These are phyloP conservation scores for Nematodospora valgi DNA, from an alignment of 805 yeast species.

Conservation along the genomic window DNA sequence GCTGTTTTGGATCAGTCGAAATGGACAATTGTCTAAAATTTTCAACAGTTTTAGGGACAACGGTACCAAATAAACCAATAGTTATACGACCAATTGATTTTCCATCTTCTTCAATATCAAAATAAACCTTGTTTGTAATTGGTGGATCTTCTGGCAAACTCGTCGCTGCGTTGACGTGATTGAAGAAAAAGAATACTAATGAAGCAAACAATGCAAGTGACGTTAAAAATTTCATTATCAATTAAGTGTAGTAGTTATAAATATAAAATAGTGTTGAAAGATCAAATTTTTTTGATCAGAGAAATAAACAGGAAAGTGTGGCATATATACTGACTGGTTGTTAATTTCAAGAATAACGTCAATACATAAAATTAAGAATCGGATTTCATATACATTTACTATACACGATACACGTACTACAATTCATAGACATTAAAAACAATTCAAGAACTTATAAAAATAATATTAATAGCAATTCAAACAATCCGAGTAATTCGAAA, in stretches of 20 bases:
- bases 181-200: conserved; percentile 8
- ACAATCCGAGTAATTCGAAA: too few species aligned
- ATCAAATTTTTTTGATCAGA: background rate
- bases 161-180: conserved; percentile 3
- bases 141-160: conserved; percentile 41
- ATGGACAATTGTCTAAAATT: conserved; percentile 91
- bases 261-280: too few species aligned
- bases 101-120: conserved; percentile 82
- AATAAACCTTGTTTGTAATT: conserved; percentile 77
- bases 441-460: too few species aligned
- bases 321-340: background rate
- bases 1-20: conserved; percentile 31
- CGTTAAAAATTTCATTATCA: conserved; percentile 13
- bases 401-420: too few species aligned
- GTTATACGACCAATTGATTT: conserved; percentile 74
- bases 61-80: conserved; percentile 83
- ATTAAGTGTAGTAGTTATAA: background rate
- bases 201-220: conserved; percentile 7
- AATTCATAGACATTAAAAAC: too few species aligned
- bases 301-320: background rate
- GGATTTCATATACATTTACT: too few species aligned
- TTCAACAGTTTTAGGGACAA: conserved; percentile 93
- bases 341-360: too few species aligned
- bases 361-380: too few species aligned
- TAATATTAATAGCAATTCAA: too few species aligned